Conservation (phyloP, 352 stramenopile species). For the Pythium pyrilobum region DNA sequence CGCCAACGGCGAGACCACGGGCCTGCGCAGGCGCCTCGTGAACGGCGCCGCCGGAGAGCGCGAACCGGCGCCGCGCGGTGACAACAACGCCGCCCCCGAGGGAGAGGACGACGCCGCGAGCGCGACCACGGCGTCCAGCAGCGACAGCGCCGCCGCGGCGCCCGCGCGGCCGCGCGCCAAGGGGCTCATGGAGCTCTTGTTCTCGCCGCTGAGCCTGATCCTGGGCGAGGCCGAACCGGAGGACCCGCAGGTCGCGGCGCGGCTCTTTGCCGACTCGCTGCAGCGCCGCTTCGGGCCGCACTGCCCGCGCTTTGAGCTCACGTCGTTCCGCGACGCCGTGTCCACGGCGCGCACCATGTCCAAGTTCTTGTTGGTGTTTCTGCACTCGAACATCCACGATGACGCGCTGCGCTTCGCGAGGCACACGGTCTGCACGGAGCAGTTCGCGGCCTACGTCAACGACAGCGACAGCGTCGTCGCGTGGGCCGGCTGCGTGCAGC, state of each 20-base stretch:
- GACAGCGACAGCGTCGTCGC: slow-evolving; percentile 80
- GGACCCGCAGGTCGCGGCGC: slow-evolving; percentile 52
- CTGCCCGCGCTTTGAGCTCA: slow-evolving; percentile 72
- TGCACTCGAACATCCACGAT: slow-evolving; percentile 84
- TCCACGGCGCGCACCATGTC: slow-evolving; percentile 68
- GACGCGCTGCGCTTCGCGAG: slow-evolving; percentile 69
- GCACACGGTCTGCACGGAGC: slow-evolving; percentile 64
- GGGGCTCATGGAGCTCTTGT: slow-evolving; percentile 69
- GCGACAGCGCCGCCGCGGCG: background rate
- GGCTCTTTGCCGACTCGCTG: slow-evolving; percentile 51
- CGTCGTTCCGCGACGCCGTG: slow-evolving; percentile 78
- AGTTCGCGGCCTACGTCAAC: slow-evolving; percentile 68
- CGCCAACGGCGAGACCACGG: slow-evolving; percentile 5
- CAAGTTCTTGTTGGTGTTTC: slow-evolving; percentile 82
- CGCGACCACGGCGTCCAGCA: slow-evolving; percentile 1
- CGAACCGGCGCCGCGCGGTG: background rate
- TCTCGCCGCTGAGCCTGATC: slow-evolving; percentile 70
- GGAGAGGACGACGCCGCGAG: background rate
- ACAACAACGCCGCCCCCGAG: background rate
- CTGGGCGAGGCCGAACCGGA: slow-evolving; percentile 63
- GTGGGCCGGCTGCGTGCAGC: slow-evolving; percentile 77
- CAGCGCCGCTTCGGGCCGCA: slow-evolving; percentile 44
- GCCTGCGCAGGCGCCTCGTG: slow-evolving; percentile 30
- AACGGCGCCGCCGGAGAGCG: slow-evolving; percentile 8
- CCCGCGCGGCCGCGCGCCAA: slow-evolving; percentile 24